phyloP scores from a whole-genome alignment of 2,329 filamentous ascomycete species.

The Davidsoniella eucalypti region DNA sequence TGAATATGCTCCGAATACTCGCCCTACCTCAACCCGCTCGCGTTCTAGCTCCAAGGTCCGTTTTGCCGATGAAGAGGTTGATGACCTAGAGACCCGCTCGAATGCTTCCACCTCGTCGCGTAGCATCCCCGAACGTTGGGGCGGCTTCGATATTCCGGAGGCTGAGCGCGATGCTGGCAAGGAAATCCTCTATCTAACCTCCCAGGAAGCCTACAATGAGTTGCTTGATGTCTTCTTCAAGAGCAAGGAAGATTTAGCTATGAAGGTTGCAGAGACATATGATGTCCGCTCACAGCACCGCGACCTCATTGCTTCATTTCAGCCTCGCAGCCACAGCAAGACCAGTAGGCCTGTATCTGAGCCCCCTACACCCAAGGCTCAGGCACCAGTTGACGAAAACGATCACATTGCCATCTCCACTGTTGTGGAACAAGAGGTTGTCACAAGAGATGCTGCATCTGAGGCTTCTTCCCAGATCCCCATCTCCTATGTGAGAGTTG shows the following conservation, averaged over 20 bases:
- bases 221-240: conserved; percentile 77
- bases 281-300: conserved; percentile 41
- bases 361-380: too few species aligned
- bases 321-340: conserved; percentile 5
- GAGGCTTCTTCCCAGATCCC: not conserved
- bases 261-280: conserved; percentile 49
- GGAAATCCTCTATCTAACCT: conserved; percentile 80
- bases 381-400: not conserved
- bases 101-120: conserved; percentile 58
- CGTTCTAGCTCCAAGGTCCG: conserved; percentile 65
- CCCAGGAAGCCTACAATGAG: conserved; percentile 86
- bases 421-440: not conserved
- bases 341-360: too few species aligned
- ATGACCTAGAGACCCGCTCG: conserved; percentile 51
- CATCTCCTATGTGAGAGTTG: not conserved
- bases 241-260: conserved; percentile 57
- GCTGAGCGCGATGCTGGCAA: conserved; percentile 70
- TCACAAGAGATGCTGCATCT: not conserved
- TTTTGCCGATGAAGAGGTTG: conserved; percentile 50
- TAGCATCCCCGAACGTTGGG: conserved; percentile 58
- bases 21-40: conserved; percentile 35
- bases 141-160: conserved; percentile 64
- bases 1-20: conserved; percentile 19
- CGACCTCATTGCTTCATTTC: conserved; percentile 28
- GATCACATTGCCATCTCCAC: not conserved